Percentiles rank a stretch among this genome's conserved stretches.
phyloP scores from a whole-genome alignment of 73 alveolate genomes.

The Symbiodinium pilosum region DNA sequence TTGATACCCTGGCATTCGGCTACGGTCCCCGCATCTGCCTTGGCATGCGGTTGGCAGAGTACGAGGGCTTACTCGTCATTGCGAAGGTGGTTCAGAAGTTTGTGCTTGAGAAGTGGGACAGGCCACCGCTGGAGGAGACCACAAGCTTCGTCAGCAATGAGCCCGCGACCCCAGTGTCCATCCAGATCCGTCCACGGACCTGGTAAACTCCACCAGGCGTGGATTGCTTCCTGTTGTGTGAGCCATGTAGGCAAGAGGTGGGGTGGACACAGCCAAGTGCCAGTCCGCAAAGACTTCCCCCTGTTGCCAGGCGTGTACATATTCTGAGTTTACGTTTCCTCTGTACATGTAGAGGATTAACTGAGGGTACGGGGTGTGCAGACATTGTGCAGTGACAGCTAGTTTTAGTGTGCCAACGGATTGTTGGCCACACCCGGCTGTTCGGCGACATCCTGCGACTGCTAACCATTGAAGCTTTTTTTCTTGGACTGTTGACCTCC shows the following conservation, averaged over 20 bases:
- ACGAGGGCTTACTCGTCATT: not conserved
- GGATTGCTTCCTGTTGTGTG: not conserved
- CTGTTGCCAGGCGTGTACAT: too few species aligned
- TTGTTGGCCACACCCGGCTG: not conserved
- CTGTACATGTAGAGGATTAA: not conserved
- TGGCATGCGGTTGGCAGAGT: slow-evolving; percentile 12
- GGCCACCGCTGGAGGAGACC: not conserved
- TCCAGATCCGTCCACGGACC: not conserved
- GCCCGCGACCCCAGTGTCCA: not conserved
- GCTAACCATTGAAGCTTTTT: not conserved
- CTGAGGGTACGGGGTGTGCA: not conserved
- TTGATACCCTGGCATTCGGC: not conserved
- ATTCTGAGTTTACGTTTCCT: not conserved
- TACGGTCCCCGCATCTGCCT: not conserved
- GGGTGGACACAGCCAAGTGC: not conserved
- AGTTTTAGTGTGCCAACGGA: not conserved
- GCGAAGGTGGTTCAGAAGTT: slow-evolving; percentile 11
- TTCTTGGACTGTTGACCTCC: not conserved
- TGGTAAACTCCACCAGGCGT: not conserved
- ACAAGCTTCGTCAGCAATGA: not conserved
- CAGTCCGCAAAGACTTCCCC: not conserved
- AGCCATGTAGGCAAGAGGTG: not conserved
- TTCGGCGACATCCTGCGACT: too few species aligned
- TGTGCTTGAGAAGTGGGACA: not conserved
- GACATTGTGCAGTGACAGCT: not conserved